phyloP scores from a whole-genome alignment of 1,284 basidiomycete genomes.

The Phaffia rhodozyma region DNA sequence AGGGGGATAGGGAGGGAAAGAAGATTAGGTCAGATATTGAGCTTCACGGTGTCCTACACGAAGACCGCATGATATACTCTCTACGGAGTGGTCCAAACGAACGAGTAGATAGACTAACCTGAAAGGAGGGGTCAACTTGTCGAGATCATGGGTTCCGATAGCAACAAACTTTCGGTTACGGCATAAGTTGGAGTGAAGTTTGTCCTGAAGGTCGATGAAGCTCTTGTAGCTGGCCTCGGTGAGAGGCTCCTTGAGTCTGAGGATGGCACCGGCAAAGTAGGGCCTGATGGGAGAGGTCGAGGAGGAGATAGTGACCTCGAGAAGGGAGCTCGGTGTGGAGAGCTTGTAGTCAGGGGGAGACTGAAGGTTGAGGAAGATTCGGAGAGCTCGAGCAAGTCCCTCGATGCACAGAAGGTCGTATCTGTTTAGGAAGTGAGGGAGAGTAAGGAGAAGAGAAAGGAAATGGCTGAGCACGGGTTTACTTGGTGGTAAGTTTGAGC shows the following conservation, averaged over 20 bases:
- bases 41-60: not conserved
- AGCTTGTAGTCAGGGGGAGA: slow-evolving; percentile 61
- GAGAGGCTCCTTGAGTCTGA: slow-evolving; percentile 62
- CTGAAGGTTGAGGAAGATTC: slow-evolving; percentile 67
- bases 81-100: not conserved
- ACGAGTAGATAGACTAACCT: slow-evolving; percentile 30
- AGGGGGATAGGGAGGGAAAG: not conserved
- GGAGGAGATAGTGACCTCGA: not conserved
- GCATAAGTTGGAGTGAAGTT: slow-evolving; percentile 93
- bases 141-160: slow-evolving; percentile 95
- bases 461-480: slow-evolving; percentile 9
- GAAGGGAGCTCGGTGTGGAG: slow-evolving; percentile 19
- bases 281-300: slow-evolving; percentile 58
- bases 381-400: slow-evolving; percentile 79
- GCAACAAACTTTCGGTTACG: slow-evolving; percentile 81
- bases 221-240: slow-evolving; percentile 81
- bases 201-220: slow-evolving; percentile 98
- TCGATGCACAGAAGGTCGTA: slow-evolving; percentile 97
- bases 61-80: not conserved
- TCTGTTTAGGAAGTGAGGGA: slow-evolving; percentile 39
- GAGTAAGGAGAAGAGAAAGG: slow-evolving; percentile 26
- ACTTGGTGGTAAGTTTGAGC: not conserved
- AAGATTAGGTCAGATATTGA: not conserved
- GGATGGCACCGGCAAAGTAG: slow-evolving; percentile 77
- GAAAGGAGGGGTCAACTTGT: slow-evolving; percentile 77